These are phyloP conservation scores for Scheffersomyces lignicola DNA, from an alignment of 1,139 yeast species.

Conservation along the genomic window DNA sequence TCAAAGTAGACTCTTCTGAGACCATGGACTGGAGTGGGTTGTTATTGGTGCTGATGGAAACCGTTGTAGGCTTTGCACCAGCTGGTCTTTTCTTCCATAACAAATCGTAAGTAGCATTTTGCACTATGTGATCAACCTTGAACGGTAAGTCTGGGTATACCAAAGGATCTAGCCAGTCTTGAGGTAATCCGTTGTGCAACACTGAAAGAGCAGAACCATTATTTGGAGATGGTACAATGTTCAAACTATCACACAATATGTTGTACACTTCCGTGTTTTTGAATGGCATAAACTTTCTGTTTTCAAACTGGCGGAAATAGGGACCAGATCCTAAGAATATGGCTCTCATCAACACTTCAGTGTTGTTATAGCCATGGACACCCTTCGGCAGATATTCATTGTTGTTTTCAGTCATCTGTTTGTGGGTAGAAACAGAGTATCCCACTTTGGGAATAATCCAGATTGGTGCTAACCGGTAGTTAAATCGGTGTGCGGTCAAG, in stretches of 20 bases:
- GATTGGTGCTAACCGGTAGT: slow-evolving; percentile 73
- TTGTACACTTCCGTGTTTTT: slow-evolving; percentile 72
- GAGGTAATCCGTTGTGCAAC: slow-evolving; percentile 33
- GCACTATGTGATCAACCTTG: slow-evolving; percentile 45
- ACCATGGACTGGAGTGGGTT: slow-evolving; percentile 28
- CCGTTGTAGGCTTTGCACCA: slow-evolving; percentile 14
- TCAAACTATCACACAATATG: slow-evolving; percentile 68
- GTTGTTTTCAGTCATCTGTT: slow-evolving; percentile 50
- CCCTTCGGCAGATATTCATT: slow-evolving; percentile 66
- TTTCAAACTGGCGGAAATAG: slow-evolving; percentile 45
- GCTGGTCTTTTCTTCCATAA: slow-evolving; percentile 33
- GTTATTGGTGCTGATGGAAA: slow-evolving; percentile 20
- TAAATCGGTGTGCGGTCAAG: slow-evolving; percentile 38
- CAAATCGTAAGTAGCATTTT: slow-evolving; percentile 54
- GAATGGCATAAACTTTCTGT: slow-evolving; percentile 58
- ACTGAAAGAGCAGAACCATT: slow-evolving; percentile 52
- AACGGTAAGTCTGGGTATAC: slow-evolving; percentile 62
- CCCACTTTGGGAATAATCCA: slow-evolving; percentile 87
- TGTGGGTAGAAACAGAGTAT: slow-evolving; percentile 68
- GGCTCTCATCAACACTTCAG: slow-evolving; percentile 80
- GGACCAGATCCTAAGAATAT: slow-evolving; percentile 82
- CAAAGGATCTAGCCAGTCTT: slow-evolving; percentile 54
- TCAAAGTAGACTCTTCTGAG: slow-evolving; percentile 24
- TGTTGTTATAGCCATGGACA: slow-evolving; percentile 81
- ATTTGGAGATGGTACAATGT: slow-evolving; percentile 55